Evolutionary conservation across 176 grass and related monocot genomes (phyloP).

Genomic region (Eragrostis nindensis): DNA sequence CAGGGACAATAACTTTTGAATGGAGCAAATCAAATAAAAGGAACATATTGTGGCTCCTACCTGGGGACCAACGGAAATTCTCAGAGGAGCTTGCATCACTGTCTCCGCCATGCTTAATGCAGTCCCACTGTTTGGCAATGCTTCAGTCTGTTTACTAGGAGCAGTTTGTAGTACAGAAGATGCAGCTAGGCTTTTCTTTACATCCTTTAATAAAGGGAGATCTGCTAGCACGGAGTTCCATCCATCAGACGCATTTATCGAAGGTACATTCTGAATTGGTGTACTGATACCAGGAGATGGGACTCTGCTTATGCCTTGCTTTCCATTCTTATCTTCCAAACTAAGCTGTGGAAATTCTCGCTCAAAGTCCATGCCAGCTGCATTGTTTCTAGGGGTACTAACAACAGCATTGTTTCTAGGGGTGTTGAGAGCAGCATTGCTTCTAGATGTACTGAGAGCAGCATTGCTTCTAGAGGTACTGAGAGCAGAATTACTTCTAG

Average conservation of each 20-base stretch:
- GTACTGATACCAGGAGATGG: conserved; percentile 57
- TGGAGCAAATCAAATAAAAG: conserved; percentile 9
- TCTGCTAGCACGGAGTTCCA: conserved; percentile 66
- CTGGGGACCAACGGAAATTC: conserved; percentile 53
- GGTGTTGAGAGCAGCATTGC: too few species aligned
- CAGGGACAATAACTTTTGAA: conserved; percentile 20
- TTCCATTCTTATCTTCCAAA: conserved; percentile 54
- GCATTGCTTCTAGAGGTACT: conserved; percentile 15
- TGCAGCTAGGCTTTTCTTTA: conserved; percentile 36
- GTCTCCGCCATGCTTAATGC: conserved; percentile 74
- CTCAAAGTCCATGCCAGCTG: conserved; percentile 52
- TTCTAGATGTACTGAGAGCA: too few species aligned
- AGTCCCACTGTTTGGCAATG: conserved; percentile 40
- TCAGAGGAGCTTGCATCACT: conserved; percentile 68
- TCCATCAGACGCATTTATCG: conserved; percentile 40
- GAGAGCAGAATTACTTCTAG: conserved; percentile 15
- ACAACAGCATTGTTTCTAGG: conserved; percentile 29
- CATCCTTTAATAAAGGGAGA: conserved; percentile 46
- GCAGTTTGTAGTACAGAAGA: conserved; percentile 40
- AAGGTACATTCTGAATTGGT: conserved; percentile 59
- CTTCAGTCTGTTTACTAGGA: conserved; percentile 45
- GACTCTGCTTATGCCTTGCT: conserved; percentile 45
- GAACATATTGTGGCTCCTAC: conserved; percentile 38
- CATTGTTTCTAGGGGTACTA: conserved; percentile 24
- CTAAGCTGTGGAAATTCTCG: conserved; percentile 71